Percentiles rank a stretch among this genome's conserved stretches.
These are phyloP conservation scores for Boletus pseudo-olivaceus DNA, from an alignment of 768 basidiomycete genomes.

Conservation along the genomic window DNA sequence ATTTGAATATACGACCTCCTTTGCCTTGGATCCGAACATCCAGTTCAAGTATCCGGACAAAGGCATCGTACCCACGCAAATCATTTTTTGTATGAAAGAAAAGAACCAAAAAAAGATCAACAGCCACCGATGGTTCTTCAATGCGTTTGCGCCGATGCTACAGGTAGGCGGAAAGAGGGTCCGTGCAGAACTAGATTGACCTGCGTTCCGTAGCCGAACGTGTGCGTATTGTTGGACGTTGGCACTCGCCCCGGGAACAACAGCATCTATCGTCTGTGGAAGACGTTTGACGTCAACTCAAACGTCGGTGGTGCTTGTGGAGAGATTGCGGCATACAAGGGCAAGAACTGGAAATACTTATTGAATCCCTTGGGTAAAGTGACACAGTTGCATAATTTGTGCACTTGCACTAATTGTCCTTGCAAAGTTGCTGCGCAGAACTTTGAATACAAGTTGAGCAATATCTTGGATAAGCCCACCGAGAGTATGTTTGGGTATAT, in stretches of 20 bases:
- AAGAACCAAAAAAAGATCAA: conserved; percentile 98
- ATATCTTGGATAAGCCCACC: conserved; percentile 87
- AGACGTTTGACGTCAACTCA: conserved; percentile 87
- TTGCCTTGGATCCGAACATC: conserved; percentile 72
- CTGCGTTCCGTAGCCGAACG: conserved; percentile 59
- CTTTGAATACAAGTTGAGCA: conserved; percentile 91
- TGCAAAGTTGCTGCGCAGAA: conserved; percentile 84
- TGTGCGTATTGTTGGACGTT: conserved; percentile 90
- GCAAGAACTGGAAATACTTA: conserved; percentile 76
- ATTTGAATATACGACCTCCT: conserved; percentile 86
- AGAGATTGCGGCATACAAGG: conserved; percentile 93
- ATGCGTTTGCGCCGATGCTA: conserved; percentile 81
- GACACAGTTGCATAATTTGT: background rate
- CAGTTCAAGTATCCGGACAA: conserved; percentile 89
- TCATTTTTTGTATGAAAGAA: conserved; percentile 88
- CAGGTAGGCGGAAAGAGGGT: conserved; percentile 47
- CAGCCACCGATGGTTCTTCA: conserved; percentile 96
- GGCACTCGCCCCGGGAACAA: conserved; percentile 88
- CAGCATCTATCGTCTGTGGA: conserved; percentile 94
- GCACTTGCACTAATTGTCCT: background rate
- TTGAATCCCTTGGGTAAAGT: conserved; percentile 77
- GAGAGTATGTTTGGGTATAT: conserved; percentile 95
- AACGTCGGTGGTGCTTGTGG: conserved; percentile 96
- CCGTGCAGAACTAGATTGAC: background rate
- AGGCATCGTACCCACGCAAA: conserved; percentile 92